Evolutionary conservation across 2,329 filamentous ascomycete species (phyloP).

Genomic region (Colletotrichum costaricense): DNA sequence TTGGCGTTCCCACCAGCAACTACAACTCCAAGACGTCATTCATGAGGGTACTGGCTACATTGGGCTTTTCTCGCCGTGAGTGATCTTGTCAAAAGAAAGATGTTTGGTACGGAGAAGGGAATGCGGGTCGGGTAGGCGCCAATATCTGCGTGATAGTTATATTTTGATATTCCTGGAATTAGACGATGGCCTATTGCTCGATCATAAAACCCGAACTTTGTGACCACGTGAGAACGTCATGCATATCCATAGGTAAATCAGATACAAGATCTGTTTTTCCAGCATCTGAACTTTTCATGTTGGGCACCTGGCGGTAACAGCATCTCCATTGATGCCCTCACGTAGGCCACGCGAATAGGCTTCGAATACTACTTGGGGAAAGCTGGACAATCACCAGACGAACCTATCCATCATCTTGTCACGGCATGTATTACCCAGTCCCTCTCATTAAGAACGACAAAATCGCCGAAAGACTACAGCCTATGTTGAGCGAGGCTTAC

Average conservation of each 20-base stretch:
- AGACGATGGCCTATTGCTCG: background rate
- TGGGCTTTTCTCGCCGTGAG: background rate
- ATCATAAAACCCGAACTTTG: background rate
- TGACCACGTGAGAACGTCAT: background rate
- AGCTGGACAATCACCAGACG: too few relatives aligned
- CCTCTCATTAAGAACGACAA: too few relatives aligned
- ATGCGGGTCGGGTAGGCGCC: too few relatives aligned
- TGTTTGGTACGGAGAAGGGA: background rate
- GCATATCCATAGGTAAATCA: background rate
- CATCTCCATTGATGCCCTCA: background rate
- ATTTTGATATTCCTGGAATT: background rate
- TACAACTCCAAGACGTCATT: background rate
- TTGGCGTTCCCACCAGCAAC: background rate
- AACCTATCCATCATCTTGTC: too few relatives aligned
- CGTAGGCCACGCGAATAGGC: too few relatives aligned
- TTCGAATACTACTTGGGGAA: background rate
- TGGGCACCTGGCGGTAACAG: background rate
- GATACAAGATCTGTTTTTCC: background rate
- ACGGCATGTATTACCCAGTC: too few relatives aligned
- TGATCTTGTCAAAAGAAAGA: background rate
- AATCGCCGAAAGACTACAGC: too few relatives aligned
- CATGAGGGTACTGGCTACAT: background rate
- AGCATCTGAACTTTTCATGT: background rate
- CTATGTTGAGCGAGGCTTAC: too few relatives aligned
- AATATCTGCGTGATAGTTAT: background rate